phyloP scores from a whole-genome alignment of 2,329 filamentous ascomycete genomes.

The Bipolaris sorokiniana region DNA sequence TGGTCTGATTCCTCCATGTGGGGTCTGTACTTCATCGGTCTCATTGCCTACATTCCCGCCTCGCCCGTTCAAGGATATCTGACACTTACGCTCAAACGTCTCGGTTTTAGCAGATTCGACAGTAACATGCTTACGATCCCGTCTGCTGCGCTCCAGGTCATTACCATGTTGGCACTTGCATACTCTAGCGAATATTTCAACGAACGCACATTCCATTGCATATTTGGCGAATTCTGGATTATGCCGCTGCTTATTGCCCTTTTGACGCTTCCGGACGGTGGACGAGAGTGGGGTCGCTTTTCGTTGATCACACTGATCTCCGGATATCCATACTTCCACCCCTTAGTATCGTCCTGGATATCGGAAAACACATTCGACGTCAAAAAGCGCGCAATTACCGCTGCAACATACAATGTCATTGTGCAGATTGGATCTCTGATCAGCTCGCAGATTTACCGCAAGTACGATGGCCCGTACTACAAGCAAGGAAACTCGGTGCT shows the following conservation, averaged over 20 bases:
- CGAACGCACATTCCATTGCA: slow-evolving; percentile 58
- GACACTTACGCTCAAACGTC: slow-evolving; percentile 48
- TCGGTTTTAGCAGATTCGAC: slow-evolving; percentile 52
- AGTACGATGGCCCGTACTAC: slow-evolving; percentile 62
- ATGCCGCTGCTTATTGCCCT: slow-evolving; percentile 51
- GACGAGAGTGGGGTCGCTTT: slow-evolving; percentile 49
- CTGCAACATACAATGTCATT: slow-evolving; percentile 66
- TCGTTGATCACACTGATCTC: slow-evolving; percentile 48
- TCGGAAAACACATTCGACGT: slow-evolving; percentile 69
- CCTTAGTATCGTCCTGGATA: slow-evolving; percentile 66
- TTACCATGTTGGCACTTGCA: slow-evolving; percentile 54
- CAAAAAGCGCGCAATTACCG: slow-evolving; percentile 66
- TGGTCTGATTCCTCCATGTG: slow-evolving; percentile 62
- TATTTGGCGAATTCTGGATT: slow-evolving; percentile 51
- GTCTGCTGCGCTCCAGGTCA: slow-evolving; percentile 57
- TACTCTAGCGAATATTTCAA: slow-evolving; percentile 59
- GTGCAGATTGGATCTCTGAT: slow-evolving; percentile 52
- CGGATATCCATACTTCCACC: slow-evolving; percentile 56
- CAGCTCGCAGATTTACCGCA: slow-evolving; percentile 56
- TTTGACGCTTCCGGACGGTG: slow-evolving; percentile 40
- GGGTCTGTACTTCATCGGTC: slow-evolving; percentile 60
- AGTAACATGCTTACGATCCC: slow-evolving; percentile 52
- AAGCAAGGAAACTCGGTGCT: slow-evolving; percentile 60
- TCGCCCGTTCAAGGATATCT: slow-evolving; percentile 49
- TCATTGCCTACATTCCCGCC: slow-evolving; percentile 46